Base-by-base conservation (phyloP, 148 eudicot genomes). In the Mesembryanthemum crystallinum region DNA sequence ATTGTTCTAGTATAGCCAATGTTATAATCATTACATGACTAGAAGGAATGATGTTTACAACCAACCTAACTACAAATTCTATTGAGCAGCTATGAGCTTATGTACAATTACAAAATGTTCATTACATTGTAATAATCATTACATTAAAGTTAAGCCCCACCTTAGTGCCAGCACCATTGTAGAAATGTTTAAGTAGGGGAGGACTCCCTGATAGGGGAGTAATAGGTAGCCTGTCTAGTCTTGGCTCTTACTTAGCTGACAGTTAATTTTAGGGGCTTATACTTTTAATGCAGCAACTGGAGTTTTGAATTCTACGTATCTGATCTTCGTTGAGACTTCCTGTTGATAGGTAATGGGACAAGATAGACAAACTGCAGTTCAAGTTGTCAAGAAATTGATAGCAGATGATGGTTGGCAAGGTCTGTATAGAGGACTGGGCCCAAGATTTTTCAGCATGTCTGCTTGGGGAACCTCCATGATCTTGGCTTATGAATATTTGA, bases 391-490 rank as follows among this genome's bases (percentile, higher is more conserved):
- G 81, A 77, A 81, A 28, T 85, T 95, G 87, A 82, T 95, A 66
- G 80, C 82, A 8, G 94, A 92, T 29, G 99, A 95, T 58, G 99
- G 99, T 37, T 95, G 98, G 99, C 81, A 77, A 77, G 99, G 99
- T 61, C 81, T 95, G 25, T 95, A 95, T 74, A 87, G 96, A 89
- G 99, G 99, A 52, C 81, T 95, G 3, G 97, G 99, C 73, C 99
- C 99, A 60, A 87, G 97, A 77, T 92, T 92, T 88, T 88, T 96
- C 83, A 96, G 99, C 88, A 92, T 88, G 93, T 96, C 99, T 5
- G 97, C 99, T 5, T 91, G 99, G 98, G 99, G 98, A 79, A 96
- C 99, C 33, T 91, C 99, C 71, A 96, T 96, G 99, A 96, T 96
- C 74, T 85, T 96, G 62, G 84, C 97, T 55, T 96, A 96, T 71